Evolutionary conservation across 768 basidiomycete species (phyloP), one percentile per base, ranked within the genome.

Genomic region (Asterophora parasitica): DNA sequence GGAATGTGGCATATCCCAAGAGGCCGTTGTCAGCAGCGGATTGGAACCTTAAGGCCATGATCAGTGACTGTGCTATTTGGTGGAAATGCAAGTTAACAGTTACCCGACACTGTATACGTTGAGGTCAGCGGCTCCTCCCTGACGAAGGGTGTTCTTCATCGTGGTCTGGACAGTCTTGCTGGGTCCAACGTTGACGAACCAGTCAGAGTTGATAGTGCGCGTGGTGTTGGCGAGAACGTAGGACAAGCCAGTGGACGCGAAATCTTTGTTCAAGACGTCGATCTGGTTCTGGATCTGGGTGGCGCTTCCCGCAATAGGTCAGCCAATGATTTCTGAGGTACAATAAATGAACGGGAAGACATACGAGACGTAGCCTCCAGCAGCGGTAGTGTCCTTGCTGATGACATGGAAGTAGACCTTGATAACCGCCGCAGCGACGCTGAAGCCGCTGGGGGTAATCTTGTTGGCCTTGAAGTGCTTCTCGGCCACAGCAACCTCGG

Each of bases 1-100:
- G 79, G 67, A 77, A 78, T 31, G 77, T 78, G 2, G 76, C 63
- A 53, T 79, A 77, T 19, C 77, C 75, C 39, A 81, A 64, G 7
- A 79, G 65, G 20, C 74, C 72, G 19, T 49, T 15, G 27, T 57
- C 62, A 4, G 54, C 59, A 11, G 60, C 59, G 36, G 65, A 56
- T 35, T 47, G 35, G 46, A 68, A 65, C 44, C 64, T 4, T 52
- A 12, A 49, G 30, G 30, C 4, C 13, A 36, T 16, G 6, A 20
- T 30, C 11, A 28, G n/a, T 15, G 16, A 34, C 20, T 13, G 9
- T 15, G 10, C 13, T 12, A 15, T 12, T 28, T 11, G 6, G 23
- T 23, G 23, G 23, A n/a, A n/a, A n/a, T n/a, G 23, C 23, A 23
- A 23, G 23, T 12, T 13, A 5, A 19, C 15, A 54, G 61, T 31